Conservation (phyloP, 148 eudicot genomes). For the Diospyros lotus region DNA sequence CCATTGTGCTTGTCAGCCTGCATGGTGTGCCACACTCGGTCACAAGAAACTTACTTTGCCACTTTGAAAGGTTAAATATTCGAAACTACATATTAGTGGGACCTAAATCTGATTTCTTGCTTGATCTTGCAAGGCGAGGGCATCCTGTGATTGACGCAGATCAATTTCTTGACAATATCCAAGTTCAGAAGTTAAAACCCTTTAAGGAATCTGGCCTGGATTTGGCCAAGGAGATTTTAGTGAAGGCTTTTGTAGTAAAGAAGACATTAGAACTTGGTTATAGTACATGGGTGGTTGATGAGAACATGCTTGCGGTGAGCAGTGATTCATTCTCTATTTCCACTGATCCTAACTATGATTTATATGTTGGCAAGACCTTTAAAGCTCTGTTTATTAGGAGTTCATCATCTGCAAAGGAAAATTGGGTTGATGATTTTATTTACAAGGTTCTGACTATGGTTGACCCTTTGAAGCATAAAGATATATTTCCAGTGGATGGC, state of each 20-base stretch:
- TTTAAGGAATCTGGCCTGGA: slow-evolving; percentile 29
- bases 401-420: slow-evolving; percentile 40
- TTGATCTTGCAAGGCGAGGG: slow-evolving; percentile 84
- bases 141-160: slow-evolving; percentile 66
- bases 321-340: slow-evolving; percentile 29
- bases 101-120: slow-evolving; percentile 42
- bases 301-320: slow-evolving; percentile 46
- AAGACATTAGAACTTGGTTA: slow-evolving; percentile 57
- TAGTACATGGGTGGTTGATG: slow-evolving; percentile 52
- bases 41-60: slow-evolving; percentile 69
- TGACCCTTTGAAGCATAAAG: slow-evolving; percentile 25
- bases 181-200: slow-evolving; percentile 19
- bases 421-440: slow-evolving; percentile 45
- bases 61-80: slow-evolving; percentile 69
- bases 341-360: slow-evolving; percentile 28
- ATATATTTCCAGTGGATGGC: slow-evolving; percentile 14
- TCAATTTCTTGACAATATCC: slow-evolving; percentile 34
- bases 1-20: slow-evolving; percentile 54
- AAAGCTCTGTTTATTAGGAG: slow-evolving; percentile 41
- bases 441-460: slow-evolving; percentile 20
- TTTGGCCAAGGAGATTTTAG: slow-evolving; percentile 40
- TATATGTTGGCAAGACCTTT: slow-evolving; percentile 41
- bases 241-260: slow-evolving; percentile 44
- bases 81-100: slow-evolving; percentile 65
- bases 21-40: slow-evolving; percentile 32